Evolutionary conservation across 129 eudicot species (phyloP).

Genomic region (Silybum marianum): DNA sequence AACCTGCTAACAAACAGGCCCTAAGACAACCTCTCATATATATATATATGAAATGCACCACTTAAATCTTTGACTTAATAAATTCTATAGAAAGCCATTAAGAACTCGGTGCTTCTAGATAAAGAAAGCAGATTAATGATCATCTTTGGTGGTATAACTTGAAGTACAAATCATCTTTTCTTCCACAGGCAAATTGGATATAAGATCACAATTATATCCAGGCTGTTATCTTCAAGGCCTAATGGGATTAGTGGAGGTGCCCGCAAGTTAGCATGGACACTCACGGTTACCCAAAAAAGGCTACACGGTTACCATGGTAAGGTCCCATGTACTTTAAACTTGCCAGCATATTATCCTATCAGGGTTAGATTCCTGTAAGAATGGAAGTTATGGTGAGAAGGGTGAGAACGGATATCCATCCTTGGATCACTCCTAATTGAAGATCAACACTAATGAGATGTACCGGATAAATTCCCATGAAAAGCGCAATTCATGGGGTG

Average conservation of each 20-base stretch:
- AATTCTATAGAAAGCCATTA: not conserved
- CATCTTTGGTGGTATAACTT: not conserved
- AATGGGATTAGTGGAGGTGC: not conserved
- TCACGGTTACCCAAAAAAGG: too few species aligned
- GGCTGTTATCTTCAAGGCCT: not conserved
- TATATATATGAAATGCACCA: not conserved
- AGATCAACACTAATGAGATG: too few species aligned
- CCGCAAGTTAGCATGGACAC: not conserved
- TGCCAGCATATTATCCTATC: not conserved
- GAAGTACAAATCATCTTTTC: not conserved
- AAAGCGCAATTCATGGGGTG: too few species aligned
- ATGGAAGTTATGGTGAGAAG: too few species aligned
- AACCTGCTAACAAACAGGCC: too few species aligned
- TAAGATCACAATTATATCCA: not conserved
- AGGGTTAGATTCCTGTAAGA: too few species aligned
- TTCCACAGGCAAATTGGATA: not conserved
- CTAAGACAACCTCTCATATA: not conserved
- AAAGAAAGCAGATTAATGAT: not conserved
- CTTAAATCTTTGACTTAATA: not conserved
- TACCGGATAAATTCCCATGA: too few species aligned
- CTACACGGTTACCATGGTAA: too few species aligned
- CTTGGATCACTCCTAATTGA: too few species aligned
- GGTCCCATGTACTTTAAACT: not conserved
- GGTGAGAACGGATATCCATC: too few species aligned
- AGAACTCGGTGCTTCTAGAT: not conserved